A percentile compares a stretch with the other conserved stretches of the same genome.
phyloP scores from a whole-genome alignment of 805 yeast species.

The Monosporozyma servazzii region DNA sequence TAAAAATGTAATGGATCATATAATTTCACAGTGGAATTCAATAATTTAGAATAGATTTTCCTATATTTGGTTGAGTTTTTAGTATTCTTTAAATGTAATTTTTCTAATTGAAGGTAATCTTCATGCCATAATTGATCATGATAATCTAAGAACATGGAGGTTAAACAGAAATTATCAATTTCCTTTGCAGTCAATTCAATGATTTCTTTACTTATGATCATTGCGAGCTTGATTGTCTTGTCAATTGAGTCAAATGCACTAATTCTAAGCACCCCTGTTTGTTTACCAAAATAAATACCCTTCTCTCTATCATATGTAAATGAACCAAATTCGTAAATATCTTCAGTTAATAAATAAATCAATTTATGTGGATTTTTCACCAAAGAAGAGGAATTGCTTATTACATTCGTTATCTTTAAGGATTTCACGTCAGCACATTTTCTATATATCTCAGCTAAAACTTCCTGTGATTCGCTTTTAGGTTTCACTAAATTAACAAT shows the following conservation, averaged over 20 bases:
- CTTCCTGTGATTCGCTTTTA: constrained; percentile 59
- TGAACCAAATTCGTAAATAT: constrained; percentile 75
- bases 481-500: constrained; percentile 63
- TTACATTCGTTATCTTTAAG: constrained; percentile 31
- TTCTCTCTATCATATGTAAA: constrained; percentile 59
- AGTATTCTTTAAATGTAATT: constrained; percentile 48
- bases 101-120: constrained; percentile 76
- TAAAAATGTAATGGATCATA: constrained; percentile 85
- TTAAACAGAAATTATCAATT: constrained; percentile 34
- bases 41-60: constrained; percentile 22
- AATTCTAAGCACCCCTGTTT: constrained; percentile 81
- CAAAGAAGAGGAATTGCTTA: constrained; percentile 30
- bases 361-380: constrained; percentile 31
- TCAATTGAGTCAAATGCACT: constrained; percentile 88
- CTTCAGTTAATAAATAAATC: constrained; percentile 49
- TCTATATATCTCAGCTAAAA: constrained; percentile 52
- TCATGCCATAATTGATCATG: constrained; percentile 89
- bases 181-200: constrained; percentile 35
- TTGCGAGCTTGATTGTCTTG: constrained; percentile 64
- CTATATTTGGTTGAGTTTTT: constrained; percentile 24
- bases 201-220: constrained; percentile 65
- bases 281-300: constrained; percentile 61
- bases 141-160: constrained; percentile 45
- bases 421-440: constrained; percentile 37
- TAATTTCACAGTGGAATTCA: constrained; percentile 44